Evolutionary conservation across 2,329 filamentous ascomycete genomes (phyloP), one percentile per base, ranked within the genome.

Genomic region (Neofusicoccum kwambonambiense): DNA sequence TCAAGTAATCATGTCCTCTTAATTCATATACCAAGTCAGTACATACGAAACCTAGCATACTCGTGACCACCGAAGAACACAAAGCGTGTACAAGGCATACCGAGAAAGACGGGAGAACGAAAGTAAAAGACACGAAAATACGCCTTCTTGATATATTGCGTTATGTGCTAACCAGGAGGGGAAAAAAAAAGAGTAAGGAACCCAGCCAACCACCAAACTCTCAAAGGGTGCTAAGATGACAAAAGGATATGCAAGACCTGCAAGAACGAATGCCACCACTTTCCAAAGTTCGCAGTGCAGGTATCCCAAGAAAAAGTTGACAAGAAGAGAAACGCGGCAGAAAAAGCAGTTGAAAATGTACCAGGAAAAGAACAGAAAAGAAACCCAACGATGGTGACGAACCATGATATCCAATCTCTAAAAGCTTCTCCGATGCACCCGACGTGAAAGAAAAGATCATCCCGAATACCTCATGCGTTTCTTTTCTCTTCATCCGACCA

Each of bases 331-430:
- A 37, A 52, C 6, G 17, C 17, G 27, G 49, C 9, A 35, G 49
- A 35, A 9, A 9, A 35, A n/a, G 15, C 13, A 51, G 34, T 12
- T 3, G 34, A 15, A 8, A 34, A 35, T n/a, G 13, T 11, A 34
- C 34, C 19, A 51, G 27, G 12, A 15, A 51, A 51, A 15, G 27
- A 52, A 22, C 17, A 7, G 12, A 37, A 37, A 19, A 52, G 37
- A 37, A 17, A 37, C 9, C 22, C 50, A 52, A 22, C 34, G 17
- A 37, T 19, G 50, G 50, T 39, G 42, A 44, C n/a, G 42, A 17
- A 44, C 42, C 42, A 31, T 49, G 45, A 51, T 51, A 51, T 51
- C 49, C 49, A 52, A 52, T 52, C 50, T 52, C 50, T 52, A 52
- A 52, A 51, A 34, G 2, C 27, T 22, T 34, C 27, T 27, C 49